phyloP scores from a whole-genome alignment of 257 asterid species.

The Apocynum venetum region DNA sequence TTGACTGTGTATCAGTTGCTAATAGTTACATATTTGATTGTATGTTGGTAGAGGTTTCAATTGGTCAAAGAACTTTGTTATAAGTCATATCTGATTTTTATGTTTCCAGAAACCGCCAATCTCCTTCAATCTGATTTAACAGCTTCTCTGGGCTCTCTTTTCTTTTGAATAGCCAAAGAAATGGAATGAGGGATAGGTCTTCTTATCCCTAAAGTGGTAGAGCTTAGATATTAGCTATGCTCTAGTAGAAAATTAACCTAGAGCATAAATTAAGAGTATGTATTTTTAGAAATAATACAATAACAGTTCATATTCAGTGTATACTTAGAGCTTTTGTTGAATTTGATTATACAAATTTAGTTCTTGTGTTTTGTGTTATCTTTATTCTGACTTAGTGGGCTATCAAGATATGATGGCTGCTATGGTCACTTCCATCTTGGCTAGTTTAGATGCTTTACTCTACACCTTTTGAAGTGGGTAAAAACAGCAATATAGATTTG shows the following conservation, averaged over 20 bases:
- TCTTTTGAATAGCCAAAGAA: not conserved
- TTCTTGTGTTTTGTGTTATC: not conserved
- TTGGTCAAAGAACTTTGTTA: not conserved
- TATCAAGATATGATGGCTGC: not conserved
- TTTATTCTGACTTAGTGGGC: not conserved
- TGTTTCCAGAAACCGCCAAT: not conserved
- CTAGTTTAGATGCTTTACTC: not conserved
- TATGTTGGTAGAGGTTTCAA: not conserved
- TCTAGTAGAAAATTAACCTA: too few species aligned
- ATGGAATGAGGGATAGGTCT: not conserved
- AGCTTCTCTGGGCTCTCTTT: not conserved
- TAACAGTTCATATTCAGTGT: not conserved
- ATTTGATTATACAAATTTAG: not conserved
- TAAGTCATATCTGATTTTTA: not conserved
- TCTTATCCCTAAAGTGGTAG: too few species aligned
- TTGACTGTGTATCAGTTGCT: too few species aligned
- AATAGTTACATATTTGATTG: too few species aligned
- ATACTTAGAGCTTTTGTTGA: not conserved
- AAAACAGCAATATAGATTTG: not conserved
- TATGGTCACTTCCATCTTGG: not conserved
- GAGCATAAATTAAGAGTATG: too few species aligned
- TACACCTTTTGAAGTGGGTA: not conserved
- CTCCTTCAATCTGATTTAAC: not conserved
- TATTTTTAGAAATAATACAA: not conserved
- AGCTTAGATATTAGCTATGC: too few species aligned